Base-by-base conservation (phyloP, 2,329 filamentous ascomycete genomes). In the Cucurbitaria berberidis region DNA sequence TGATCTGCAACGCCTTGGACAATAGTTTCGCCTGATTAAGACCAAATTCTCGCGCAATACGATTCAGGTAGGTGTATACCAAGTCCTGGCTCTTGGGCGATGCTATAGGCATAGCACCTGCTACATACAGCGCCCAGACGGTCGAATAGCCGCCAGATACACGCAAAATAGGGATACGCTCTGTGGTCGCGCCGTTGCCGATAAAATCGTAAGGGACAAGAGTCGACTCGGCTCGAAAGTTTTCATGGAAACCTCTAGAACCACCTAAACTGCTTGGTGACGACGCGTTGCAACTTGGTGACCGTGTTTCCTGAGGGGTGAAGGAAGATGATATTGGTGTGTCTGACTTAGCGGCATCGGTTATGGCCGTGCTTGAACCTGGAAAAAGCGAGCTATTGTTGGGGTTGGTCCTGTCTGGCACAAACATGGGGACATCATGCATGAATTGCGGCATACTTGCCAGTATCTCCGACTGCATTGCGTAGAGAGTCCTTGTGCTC, bases 11-110 rank as follows among this genome's bases (percentile, higher is more conserved):
- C 1, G 67, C 63, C 10, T 55, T 55, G 0, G 59, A 62, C 22
- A 75, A 53, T 4, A 74, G 60, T n/a, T 54, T 62, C 1, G 68
- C 69, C 35, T 75, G 71, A 9, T 67, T 68, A 40, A 75, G 66
- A 0, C 72, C 72, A 45, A 73, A 74, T 24, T 72, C 69, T 4
- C 38, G 84, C 58, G 84, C 85, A 63, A 90, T 88, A 68, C 87
- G 81, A 73, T 87, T 85, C 52, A 90, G 77, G 9, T 87, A 64
- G 2, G 40, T 47, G 7, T 66, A 24, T 0, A 67, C 57, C 34
- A 58, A 74, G n/a, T 62, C 56, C 38, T 71, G 68, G 15, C 59
- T 61, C 13, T 62, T 36, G 0, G 55, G 51, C 1, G 61, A 63
- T 0, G 71, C 70, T 1, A 64, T 62, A 1, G 66, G 66, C 53